These are phyloP conservation scores for Aspergillus aculeatus DNA, from an alignment of 2,329 filamentous ascomycete genomes.

Conservation along the genomic window DNA sequence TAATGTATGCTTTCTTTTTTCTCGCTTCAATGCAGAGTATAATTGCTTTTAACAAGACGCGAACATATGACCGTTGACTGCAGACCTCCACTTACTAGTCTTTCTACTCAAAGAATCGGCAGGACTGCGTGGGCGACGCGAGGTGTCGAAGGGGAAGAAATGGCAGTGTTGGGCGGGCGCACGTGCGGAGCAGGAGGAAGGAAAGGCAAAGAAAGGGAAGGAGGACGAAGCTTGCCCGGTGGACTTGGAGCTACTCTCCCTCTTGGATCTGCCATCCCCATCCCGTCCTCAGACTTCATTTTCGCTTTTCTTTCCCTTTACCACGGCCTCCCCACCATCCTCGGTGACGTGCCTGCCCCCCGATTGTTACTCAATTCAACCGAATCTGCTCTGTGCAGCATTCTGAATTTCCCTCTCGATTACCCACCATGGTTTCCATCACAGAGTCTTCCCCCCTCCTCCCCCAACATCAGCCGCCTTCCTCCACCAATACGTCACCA, in stretches of 20 bases:
- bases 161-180: conserved; percentile 16
- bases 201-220: neutral
- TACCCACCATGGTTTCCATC: conserved; percentile 34
- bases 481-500: conserved; percentile 39
- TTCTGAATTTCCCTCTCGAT: conserved; percentile 3
- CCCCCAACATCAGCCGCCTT: conserved; percentile 30
- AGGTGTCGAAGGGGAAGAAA: conserved; percentile 4
- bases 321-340: neutral
- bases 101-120: neutral
- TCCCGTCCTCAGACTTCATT: conserved; percentile 10
- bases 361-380: neutral
- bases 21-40: neutral
- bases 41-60: neutral
- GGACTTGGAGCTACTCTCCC: conserved; percentile 6
- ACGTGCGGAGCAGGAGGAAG: conserved; percentile 21
- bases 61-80: neutral
- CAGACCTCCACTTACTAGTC: neutral
- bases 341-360: neutral
- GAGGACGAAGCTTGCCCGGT: neutral
- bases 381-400: conserved; percentile 2
- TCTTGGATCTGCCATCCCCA: conserved; percentile 7
- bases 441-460: conserved; percentile 46
- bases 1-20: neutral
- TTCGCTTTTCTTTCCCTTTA: neutral
- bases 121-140: neutral